Evolutionary conservation across 768 basidiomycete genomes (phyloP).

Genomic region (Rhizopogon roseolus): DNA sequence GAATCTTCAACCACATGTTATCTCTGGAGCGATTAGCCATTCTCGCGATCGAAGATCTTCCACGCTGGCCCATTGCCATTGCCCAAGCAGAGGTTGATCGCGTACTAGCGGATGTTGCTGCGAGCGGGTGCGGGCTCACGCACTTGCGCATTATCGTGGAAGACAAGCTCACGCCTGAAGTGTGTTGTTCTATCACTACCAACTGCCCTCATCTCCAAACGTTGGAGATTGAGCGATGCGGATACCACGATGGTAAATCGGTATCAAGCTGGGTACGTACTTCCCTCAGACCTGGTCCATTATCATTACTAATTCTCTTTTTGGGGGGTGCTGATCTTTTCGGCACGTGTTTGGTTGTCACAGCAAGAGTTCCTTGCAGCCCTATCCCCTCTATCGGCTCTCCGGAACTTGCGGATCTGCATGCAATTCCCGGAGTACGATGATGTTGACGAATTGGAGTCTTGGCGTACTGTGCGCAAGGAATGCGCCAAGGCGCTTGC

Average conservation of each 20-base stretch:
- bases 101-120: slow-evolving; percentile 23
- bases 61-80: slow-evolving; percentile 31
- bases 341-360: slow-evolving; percentile 17
- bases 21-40: slow-evolving; percentile 25
- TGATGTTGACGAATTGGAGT: slow-evolving; percentile 24
- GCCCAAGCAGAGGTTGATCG: slow-evolving; percentile 26
- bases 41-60: slow-evolving; percentile 29
- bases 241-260: slow-evolving; percentile 33
- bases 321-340: no score
- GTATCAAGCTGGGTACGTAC: slow-evolving; percentile 29
- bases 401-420: slow-evolving; percentile 28
- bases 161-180: slow-evolving; percentile 28
- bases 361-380: slow-evolving; percentile 32
- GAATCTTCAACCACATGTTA: slow-evolving; percentile 24
- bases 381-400: slow-evolving; percentile 19
- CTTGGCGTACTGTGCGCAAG: slow-evolving; percentile 24
- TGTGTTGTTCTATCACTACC: slow-evolving; percentile 24
- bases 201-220: slow-evolving; percentile 26
- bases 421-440: slow-evolving; percentile 33
- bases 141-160: slow-evolving; percentile 31
- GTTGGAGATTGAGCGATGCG: slow-evolving; percentile 31
- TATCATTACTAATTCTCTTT: slow-evolving; percentile 7
- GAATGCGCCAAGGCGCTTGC: slow-evolving; percentile 26
- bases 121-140: slow-evolving; percentile 26
- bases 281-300: slow-evolving; percentile 11